Evolutionary conservation across 1,284 basidiomycete species (phyloP).

Genomic region (Cystobasidiaceae sp.): DNA sequence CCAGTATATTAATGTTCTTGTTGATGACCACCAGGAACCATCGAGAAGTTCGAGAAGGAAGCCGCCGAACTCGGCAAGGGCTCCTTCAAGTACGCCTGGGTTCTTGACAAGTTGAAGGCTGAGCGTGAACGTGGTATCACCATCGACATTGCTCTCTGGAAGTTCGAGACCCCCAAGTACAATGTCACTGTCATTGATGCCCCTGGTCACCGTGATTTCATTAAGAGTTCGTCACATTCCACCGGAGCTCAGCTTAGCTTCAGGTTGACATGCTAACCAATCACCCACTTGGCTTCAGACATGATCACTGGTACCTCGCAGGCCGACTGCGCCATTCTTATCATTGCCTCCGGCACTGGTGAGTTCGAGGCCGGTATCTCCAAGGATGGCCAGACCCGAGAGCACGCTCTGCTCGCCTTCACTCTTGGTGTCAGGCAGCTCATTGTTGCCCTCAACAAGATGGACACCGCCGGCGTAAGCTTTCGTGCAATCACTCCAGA

Average conservation of each 20-base stretch:
- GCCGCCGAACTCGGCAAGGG: conserved; percentile 98
- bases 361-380: conserved; percentile 99
- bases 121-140: conserved; percentile 99
- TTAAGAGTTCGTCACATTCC: no score
- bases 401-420: conserved; percentile 99
- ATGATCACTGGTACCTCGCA: conserved; percentile 99
- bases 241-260: no score
- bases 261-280: no score
- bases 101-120: conserved; percentile 99
- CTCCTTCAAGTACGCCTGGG: conserved; percentile 70
- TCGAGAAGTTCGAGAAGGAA: conserved; percentile 90
- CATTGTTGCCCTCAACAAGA: conserved; percentile 99
- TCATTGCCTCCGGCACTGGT: conserved; percentile 98
- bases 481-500: background rate
- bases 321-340: conserved; percentile 98
- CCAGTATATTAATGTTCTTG: no score
- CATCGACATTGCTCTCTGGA: conserved; percentile 99
- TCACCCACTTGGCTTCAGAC: no score
- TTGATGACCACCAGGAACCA: conserved; percentile 34
- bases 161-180: conserved; percentile 68
- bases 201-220: conserved; percentile 99
- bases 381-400: conserved; percentile 99
- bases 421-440: conserved; percentile 99
- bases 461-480: conserved; percentile 90
- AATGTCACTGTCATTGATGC: conserved; percentile 81